A percentile compares a stretch with the other conserved stretches of the same genome.
These are phyloP conservation scores for Calendula officinalis DNA, from an alignment of 129 eudicot genomes.

Conservation along the genomic window DNA sequence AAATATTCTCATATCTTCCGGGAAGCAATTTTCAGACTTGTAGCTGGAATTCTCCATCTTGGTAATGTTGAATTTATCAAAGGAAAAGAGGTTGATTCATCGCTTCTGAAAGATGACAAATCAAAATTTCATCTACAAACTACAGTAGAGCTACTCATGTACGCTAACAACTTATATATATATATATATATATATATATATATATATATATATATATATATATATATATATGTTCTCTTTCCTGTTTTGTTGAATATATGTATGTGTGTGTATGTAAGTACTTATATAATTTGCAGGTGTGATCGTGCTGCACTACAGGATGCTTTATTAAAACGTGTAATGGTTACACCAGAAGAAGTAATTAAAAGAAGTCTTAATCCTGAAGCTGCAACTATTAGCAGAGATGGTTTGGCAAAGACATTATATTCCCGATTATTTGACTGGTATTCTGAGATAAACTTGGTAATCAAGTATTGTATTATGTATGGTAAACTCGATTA, in stretches of 20 bases:
- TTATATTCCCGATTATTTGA: constrained; percentile 88
- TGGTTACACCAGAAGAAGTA: constrained; percentile 99
- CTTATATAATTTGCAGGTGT: constrained; percentile 54
- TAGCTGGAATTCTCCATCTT: constrained; percentile 93
- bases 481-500: no score
- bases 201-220: no score
- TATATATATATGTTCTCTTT: no score
- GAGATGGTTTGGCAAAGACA: constrained; percentile 97
- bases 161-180: constrained; percentile 23
- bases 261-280: constrained; percentile 8
- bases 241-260: no score
- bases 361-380: constrained; percentile 97
- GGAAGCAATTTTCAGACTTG: constrained; percentile 99
- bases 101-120: constrained; percentile 76
- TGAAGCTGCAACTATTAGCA: constrained; percentile 66
- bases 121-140: constrained; percentile 83
- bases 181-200: no score
- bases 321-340: constrained; percentile 91
- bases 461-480: no score
- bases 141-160: constrained; percentile 87
- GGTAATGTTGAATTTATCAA: constrained; percentile 84
- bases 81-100: constrained; percentile 90
- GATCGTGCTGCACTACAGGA: constrained; percentile 72
- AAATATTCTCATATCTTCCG: constrained; percentile 30
- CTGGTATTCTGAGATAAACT: constrained; percentile 69